These are phyloP conservation scores for Pseudohalonectria lignicola DNA, from an alignment of 2,329 filamentous ascomycete genomes.

Conservation along the genomic window DNA sequence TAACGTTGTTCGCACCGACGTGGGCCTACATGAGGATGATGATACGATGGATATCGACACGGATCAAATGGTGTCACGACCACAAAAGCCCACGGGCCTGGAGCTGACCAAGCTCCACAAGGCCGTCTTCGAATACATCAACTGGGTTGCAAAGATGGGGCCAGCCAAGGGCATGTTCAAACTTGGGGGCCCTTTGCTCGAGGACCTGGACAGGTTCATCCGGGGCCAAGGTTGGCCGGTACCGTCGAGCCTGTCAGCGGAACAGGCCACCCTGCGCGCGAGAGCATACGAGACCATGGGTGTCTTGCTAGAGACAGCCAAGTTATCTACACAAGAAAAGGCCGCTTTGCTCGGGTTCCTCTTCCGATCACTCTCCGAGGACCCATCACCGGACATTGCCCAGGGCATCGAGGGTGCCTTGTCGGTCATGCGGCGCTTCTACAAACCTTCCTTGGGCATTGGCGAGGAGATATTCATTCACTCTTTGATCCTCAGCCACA, in stretches of 20 bases:
- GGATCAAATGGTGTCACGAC: background rate
- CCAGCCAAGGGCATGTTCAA: slow-evolving; percentile 23
- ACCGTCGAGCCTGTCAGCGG: slow-evolving; percentile 35
- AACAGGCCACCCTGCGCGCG: slow-evolving; percentile 58
- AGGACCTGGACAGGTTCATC: slow-evolving; percentile 62
- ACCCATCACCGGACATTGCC: slow-evolving; percentile 63
- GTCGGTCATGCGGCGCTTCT: slow-evolving; percentile 53
- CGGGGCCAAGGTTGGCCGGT: slow-evolving; percentile 74
- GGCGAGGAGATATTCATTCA: no score
- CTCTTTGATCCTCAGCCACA: slow-evolving; percentile 55
- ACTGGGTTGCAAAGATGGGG: slow-evolving; percentile 73
- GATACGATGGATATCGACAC: slow-evolving; percentile 11
- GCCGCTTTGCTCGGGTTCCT: slow-evolving; percentile 61
- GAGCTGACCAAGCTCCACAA: slow-evolving; percentile 72
- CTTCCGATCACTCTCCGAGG: slow-evolving; percentile 72
- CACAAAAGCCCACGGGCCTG: slow-evolving; percentile 39
- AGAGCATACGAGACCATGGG: slow-evolving; percentile 89
- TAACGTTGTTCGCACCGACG: slow-evolving; percentile 59
- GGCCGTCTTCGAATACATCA: slow-evolving; percentile 76
- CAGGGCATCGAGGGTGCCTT: slow-evolving; percentile 85
- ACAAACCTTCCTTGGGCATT: slow-evolving; percentile 28
- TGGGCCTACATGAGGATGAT: slow-evolving; percentile 11
- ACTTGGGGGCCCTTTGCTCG: slow-evolving; percentile 40
- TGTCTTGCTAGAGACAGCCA: slow-evolving; percentile 33
- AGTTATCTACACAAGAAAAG: slow-evolving; percentile 30